Percentiles rank a stretch among this genome's conserved stretches.
phyloP scores from a whole-genome alignment of 768 basidiomycete species.

The Leccinum sublutescens region DNA sequence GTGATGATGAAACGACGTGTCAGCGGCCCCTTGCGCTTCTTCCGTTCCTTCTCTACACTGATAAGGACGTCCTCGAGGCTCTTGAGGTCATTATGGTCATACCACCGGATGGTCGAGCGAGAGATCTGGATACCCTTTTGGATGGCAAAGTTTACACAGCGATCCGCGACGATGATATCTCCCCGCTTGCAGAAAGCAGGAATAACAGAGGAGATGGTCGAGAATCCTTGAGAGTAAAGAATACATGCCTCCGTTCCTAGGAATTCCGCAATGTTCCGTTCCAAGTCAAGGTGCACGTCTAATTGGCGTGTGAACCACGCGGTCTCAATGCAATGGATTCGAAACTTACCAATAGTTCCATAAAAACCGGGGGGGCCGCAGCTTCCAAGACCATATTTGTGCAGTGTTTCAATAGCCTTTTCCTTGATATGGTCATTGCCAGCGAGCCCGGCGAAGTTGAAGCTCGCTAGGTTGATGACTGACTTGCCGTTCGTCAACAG shows the following conservation, averaged over 20 bases:
- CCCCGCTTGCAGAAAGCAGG: conserved; percentile 98
- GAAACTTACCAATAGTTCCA: conserved; percentile 79
- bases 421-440: conserved; percentile 88
- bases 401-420: conserved; percentile 76
- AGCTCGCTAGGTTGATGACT: conserved; percentile 81
- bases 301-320: conserved; percentile 7
- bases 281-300: conserved; percentile 92
- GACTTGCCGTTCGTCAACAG: conserved; percentile 69
- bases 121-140: conserved; percentile 96
- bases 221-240: conserved; percentile 92
- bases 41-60: conserved; percentile 81
- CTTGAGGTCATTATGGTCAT: conserved; percentile 91
- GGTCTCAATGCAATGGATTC: background rate
- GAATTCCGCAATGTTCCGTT: conserved; percentile 88
- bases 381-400: conserved; percentile 89
- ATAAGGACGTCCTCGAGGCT: conserved; percentile 88
- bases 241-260: conserved; percentile 87
- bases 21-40: conserved; percentile 76
- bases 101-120: conserved; percentile 91
- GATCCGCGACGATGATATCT: conserved; percentile 97
- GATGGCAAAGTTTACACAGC: conserved; percentile 92
- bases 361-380: conserved; percentile 98
- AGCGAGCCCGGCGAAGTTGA: conserved; percentile 89
- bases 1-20: conserved; percentile 95
- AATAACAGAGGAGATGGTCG: conserved; percentile 90